Conservation (phyloP, 2,329 filamentous ascomycete species). For the Talaromyces sp. region DNA sequence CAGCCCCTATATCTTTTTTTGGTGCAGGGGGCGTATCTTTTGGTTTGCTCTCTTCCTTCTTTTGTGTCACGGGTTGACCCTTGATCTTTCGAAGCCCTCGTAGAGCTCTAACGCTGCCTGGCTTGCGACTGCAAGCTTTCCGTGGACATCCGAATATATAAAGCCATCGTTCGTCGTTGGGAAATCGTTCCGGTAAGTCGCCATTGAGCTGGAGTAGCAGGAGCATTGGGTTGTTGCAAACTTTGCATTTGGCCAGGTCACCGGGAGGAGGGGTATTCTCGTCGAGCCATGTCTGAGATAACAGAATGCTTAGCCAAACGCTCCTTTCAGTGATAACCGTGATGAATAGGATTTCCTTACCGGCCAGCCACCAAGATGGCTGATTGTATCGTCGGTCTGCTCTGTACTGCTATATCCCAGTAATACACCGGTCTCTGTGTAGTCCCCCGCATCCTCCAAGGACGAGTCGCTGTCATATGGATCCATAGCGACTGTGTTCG, state of each 20-base stretch:
- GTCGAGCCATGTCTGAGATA: conserved; percentile 74
- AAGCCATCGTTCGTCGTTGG: conserved; percentile 79
- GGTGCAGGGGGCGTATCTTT: conserved; percentile 20
- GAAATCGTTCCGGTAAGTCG: conserved; percentile 81
- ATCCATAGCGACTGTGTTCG: conserved; percentile 52
- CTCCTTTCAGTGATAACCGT: neutral
- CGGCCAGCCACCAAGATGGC: conserved; percentile 80
- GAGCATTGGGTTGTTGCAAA: conserved; percentile 79
- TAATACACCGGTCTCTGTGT: conserved; percentile 70
- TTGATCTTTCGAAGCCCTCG: conserved; percentile 60
- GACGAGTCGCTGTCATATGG: conserved; percentile 86
- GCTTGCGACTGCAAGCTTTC: conserved; percentile 74
- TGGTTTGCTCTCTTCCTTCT: conserved; percentile 21
- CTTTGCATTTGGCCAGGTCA: conserved; percentile 75
- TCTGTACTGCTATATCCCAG: conserved; percentile 86
- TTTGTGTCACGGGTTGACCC: conserved; percentile 31
- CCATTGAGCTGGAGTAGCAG: conserved; percentile 88
- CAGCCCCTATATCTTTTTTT: conserved; percentile 48
- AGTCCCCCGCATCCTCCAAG: conserved; percentile 57
- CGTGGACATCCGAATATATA: conserved; percentile 81
- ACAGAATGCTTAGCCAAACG: neutral
- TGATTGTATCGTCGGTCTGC: conserved; percentile 74
- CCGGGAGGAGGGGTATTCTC: conserved; percentile 67
- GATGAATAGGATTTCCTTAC: conserved; percentile 54
- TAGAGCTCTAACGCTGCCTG: conserved; percentile 74